Conservation (phyloP, 2,329 filamentous ascomycete species). For the Amesomyces nigricolor region DNA sequence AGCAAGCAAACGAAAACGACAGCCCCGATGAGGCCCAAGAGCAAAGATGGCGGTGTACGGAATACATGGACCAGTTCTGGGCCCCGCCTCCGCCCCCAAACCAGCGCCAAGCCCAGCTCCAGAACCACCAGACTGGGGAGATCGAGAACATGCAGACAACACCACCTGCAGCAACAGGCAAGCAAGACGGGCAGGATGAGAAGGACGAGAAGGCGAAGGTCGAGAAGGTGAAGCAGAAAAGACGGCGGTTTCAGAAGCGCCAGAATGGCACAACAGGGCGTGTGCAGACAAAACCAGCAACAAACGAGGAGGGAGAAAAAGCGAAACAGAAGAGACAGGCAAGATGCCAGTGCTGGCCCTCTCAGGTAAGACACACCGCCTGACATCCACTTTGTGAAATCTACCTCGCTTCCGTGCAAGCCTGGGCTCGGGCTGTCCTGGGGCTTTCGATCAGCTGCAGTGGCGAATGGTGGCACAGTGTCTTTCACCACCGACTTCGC, state of each 20-base stretch:
- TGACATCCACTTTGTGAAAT: not conserved
- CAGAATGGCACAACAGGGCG: no score
- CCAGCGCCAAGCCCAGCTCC: not conserved
- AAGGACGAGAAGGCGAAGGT: not conserved
- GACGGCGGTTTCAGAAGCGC: not conserved
- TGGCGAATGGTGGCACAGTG: no score
- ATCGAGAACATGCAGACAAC: not conserved
- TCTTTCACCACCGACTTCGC: not conserved
- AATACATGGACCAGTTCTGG: not conserved
- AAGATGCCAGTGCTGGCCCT: not conserved
- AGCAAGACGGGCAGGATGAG: not conserved
- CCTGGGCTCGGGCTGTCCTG: no score
- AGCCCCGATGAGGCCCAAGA: not conserved
- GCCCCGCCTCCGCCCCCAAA: not conserved
- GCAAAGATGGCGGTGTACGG: conserved; percentile 15
- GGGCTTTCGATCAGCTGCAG: no score
- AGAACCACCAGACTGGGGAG: not conserved
- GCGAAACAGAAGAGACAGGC: not conserved
- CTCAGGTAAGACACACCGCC: not conserved
- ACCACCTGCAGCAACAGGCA: no score
- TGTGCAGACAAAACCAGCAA: not conserved
- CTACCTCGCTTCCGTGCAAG: no score
- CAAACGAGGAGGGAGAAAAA: not conserved
- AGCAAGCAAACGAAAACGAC: not conserved
- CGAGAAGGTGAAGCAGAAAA: no score